Evolutionary conservation across 2,329 filamentous ascomycete species (phyloP).

Genomic region (Pyrenophora teres): DNA sequence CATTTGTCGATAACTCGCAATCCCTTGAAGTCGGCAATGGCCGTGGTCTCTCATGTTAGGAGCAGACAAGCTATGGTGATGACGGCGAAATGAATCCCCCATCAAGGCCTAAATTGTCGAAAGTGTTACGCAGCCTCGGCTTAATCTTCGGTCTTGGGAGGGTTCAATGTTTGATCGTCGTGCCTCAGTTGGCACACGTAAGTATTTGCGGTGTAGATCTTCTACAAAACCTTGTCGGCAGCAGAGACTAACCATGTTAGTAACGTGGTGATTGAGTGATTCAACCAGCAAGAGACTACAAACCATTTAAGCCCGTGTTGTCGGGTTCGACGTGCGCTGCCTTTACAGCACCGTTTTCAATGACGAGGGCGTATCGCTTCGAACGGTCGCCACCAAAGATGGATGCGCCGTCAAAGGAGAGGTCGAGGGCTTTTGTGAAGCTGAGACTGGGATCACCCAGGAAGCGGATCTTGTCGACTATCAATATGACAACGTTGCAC

Average conservation of each 20-base stretch:
- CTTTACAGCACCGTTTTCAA: constrained; percentile 85
- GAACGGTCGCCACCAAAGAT: constrained; percentile 82
- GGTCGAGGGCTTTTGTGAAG: constrained; percentile 82
- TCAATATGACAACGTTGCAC: constrained; percentile 11
- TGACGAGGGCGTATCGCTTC: constrained; percentile 84
- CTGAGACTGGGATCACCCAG: constrained; percentile 77
- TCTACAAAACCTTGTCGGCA: constrained; percentile 38
- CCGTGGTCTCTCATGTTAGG: neutral
- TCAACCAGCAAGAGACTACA: constrained; percentile 27
- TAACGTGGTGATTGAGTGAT: neutral
- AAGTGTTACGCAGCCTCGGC: too few relatives aligned
- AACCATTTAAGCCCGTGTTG: constrained; percentile 80
- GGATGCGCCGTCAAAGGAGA: constrained; percentile 76
- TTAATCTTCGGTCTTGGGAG: neutral
- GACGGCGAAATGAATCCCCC: neutral
- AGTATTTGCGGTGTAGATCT: neutral
- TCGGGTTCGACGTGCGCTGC: constrained; percentile 84
- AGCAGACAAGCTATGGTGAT: neutral
- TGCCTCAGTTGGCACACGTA: neutral
- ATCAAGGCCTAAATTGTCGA: too few relatives aligned
- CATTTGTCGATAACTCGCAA: neutral
- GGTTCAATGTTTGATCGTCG: neutral
- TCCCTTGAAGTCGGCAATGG: neutral
- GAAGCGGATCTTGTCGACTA: constrained; percentile 74
- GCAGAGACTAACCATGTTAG: constrained; percentile 34